Evolutionary conservation across 169 alveolate genomes (phyloP), one percentile per base, ranked within the genome.

Genomic region (Plasmodium vivax): DNA sequence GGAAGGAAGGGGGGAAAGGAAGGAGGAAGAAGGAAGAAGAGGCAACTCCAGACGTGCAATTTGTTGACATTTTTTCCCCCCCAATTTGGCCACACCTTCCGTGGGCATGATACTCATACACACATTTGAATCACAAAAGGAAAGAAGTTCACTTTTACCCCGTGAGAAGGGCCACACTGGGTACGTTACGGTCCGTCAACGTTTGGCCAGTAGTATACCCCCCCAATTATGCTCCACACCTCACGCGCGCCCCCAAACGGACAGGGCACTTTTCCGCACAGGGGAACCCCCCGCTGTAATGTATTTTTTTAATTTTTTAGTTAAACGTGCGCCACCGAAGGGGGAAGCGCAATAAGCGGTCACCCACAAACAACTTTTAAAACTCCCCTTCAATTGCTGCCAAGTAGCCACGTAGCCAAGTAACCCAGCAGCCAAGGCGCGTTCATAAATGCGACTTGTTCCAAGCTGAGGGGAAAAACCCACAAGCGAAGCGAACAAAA

Each of bases 51-150:
- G 51, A 45, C 58, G 32, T 45, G 2, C 41, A 45, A 43, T 45
- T 82, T 32, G 56, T 27, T 51, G 3, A 82, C 34, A 82, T 82
- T 47, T 81, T 16, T 82, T 80, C 14, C 77, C 41, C n/a, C 77
- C 41, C 1, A 12, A 9, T 2, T 1, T 16, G 62, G 23, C 2
- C 27, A 0, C 4, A 3, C 3, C 16, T 51, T 12, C 23, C 16
- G 8, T 12, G 23, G 27, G 19, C 2, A 7, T 51, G 62, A 51
- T 51, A 51, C 23, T 51, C 16, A 16, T 51, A 51, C 27, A 51
- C 62, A 51, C 23, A 16, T 51, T 51, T 51, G 62, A 2, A 2
- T 51, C 8, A 1, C 19, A 1, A 51, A 51, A 51, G 23, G 23
- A 16, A 51, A 3, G 62, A 16, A 51, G 62, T 12, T 51, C 16